Base-by-base conservation (phyloP, 2,329 filamentous ascomycete genomes). In the Neopestalotiopsis sp. region DNA sequence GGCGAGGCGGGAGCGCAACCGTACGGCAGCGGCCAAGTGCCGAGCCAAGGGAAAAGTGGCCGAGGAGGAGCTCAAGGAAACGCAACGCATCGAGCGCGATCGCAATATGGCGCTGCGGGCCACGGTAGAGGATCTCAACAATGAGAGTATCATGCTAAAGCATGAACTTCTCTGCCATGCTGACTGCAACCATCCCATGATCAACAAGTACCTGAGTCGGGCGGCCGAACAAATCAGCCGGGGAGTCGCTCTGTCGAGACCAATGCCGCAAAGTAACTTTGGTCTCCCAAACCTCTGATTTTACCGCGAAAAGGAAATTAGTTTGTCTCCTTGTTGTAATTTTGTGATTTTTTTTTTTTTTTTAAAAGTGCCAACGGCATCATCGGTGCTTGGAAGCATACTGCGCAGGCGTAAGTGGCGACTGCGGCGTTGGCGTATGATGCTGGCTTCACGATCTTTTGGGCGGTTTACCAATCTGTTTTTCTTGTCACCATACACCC, bases 11-110 rank as follows among this genome's bases (percentile, higher is more conserved):
- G 45, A 66, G 32, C 64, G 64, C 24, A 66, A 66, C 32, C 64
- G 64, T 30, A 66, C 42, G 10, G 64, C 64, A 2, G 64, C 64
- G 7, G 64, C 64, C 45, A 66, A 66, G 34, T 66, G 64, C 49
- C 64, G 64, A 12, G 64, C 64, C 64, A 66, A 66, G 28, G 40
- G 49, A 45, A 66, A 66, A n/a, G 30, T 58, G n/a, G 64, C 49
- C 10, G 64, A 66, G 32, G 64, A 66, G 20, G 64, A 57, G 9
- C 64, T 66, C n/a, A 58, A 52, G 64, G 45, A 52, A 24, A 56
- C n/a, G 14, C 64, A 66, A 13, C 17, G 32, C 13, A 42, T 57
- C 10, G 64, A 66, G 49, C 28, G 45, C 14, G 49, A 57, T 14
- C 52, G 64, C 10, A 66, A 66, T 17, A 10, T 17, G 4, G 45